A percentile compares a stretch with the other conserved stretches of the same genome.
Conservation (phyloP, 306 rosid genomes). For the Hippophae tibetana region DNA sequence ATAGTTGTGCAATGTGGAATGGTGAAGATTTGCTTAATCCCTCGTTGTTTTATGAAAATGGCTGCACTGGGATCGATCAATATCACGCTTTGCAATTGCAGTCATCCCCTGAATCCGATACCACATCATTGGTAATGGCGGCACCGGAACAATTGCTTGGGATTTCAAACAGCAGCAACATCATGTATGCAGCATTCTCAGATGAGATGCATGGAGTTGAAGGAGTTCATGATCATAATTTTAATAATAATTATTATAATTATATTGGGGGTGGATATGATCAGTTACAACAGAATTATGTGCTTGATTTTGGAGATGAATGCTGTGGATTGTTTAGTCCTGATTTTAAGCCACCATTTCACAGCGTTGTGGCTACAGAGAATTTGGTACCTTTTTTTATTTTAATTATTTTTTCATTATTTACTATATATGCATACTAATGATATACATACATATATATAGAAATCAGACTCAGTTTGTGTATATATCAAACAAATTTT, state of each 20-base stretch:
- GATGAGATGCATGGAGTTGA: slow-evolving; percentile 21
- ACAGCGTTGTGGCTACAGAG: slow-evolving; percentile 23
- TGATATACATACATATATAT: slow-evolving; percentile 13
- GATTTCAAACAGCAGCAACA: slow-evolving; percentile 1
- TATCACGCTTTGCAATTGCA: too few relatives aligned
- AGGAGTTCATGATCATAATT: slow-evolving; percentile 3
- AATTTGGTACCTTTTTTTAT: slow-evolving; percentile 29
- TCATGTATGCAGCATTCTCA: slow-evolving; percentile 14
- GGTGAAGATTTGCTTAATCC: too few relatives aligned
- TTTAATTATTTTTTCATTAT: too few relatives aligned
- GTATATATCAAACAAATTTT: too few relatives aligned
- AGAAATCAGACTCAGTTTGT: too few relatives aligned
- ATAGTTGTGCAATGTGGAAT: too few relatives aligned
- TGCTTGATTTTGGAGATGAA: slow-evolving; percentile 32
- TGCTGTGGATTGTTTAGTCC: slow-evolving; percentile 27
- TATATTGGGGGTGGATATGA: slow-evolving; percentile 16
- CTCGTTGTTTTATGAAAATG: background rate
- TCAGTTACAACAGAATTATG: slow-evolving; percentile 1
- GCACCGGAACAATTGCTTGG: slow-evolving; percentile 18
- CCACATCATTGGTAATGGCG: slow-evolving; percentile 13
- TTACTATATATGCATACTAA: background rate
- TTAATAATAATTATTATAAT: background rate
- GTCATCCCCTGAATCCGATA: too few relatives aligned
- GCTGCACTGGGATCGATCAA: background rate
- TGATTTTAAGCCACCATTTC: slow-evolving; percentile 24